A percentile compares a stretch with the other conserved stretches of the same genome.
phyloP scores from a whole-genome alignment of 2,329 filamentous ascomycete genomes.

The Neopestalotiopsis sp. region DNA sequence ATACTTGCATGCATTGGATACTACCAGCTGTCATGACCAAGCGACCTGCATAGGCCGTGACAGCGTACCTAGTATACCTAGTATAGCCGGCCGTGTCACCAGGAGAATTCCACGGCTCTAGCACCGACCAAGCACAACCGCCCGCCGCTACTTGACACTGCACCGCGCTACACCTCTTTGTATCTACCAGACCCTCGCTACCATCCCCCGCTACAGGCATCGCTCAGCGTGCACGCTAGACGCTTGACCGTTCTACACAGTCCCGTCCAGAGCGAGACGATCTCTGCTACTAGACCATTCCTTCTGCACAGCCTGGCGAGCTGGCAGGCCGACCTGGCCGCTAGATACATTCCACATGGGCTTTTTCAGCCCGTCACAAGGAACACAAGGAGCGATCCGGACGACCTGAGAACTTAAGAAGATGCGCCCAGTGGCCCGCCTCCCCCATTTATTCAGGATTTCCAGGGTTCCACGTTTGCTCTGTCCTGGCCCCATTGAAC shows the following conservation, averaged over 20 bases:
- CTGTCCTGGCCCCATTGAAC: neutral
- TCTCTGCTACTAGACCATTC: neutral
- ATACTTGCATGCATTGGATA: neutral
- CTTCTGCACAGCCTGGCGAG: neutral
- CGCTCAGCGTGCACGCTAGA: constrained; percentile 11
- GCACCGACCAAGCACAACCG: constrained; percentile 4
- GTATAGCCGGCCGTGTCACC: constrained; percentile 1
- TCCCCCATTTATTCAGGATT: neutral
- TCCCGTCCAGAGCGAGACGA: constrained; percentile 3
- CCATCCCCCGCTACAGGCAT: constrained; percentile 9
- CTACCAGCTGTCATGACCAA: constrained; percentile 4
- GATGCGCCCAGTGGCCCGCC: neutral
- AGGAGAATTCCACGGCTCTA: neutral
- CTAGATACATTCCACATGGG: neutral
- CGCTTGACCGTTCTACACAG: neutral
- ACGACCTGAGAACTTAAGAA: neutral
- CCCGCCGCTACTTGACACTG: constrained; percentile 7
- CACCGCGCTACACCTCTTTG: neutral
- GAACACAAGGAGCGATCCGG: constrained; percentile 8
- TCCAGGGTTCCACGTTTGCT: neutral
- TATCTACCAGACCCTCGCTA: no score
- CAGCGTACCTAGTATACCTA: neutral
- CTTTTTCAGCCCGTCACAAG: constrained; percentile 9
- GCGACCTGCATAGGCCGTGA: neutral
- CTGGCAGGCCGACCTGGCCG: neutral